phyloP scores from a whole-genome alignment of 2,329 filamentous ascomycete species.

The Cytospora chrysosperma region DNA sequence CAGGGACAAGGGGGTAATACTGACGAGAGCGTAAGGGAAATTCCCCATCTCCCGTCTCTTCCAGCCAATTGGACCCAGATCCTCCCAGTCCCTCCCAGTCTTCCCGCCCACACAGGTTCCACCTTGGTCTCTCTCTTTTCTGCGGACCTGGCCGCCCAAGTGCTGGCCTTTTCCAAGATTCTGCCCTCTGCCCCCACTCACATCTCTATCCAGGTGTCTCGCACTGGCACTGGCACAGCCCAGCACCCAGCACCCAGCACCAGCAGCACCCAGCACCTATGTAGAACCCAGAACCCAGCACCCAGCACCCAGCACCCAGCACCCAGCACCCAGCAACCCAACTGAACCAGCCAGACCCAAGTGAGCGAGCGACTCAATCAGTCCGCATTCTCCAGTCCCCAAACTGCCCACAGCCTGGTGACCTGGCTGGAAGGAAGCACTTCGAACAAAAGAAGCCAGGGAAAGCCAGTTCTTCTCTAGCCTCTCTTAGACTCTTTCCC shows the following conservation, averaged over 20 bases:
- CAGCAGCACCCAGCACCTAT: no score
- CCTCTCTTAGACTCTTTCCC: slow-evolving; percentile 16
- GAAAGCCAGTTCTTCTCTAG: slow-evolving; percentile 10
- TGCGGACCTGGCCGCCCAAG: neutral
- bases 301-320: neutral
- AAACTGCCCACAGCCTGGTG: neutral
- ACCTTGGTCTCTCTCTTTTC: neutral
- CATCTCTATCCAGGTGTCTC: neutral
- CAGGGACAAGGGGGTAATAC: slow-evolving; percentile 5
- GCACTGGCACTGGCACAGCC: neutral
- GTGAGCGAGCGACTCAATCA: neutral
- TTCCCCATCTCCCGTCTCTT: slow-evolving; percentile 12
- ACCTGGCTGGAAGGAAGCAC: neutral
- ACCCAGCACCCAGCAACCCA: neutral
- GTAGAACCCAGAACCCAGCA: no score
- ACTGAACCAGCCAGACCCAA: neutral
- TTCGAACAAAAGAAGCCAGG: slow-evolving; percentile 13
- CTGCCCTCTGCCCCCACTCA: neutral
- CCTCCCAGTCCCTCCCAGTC: neutral
- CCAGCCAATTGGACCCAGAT: slow-evolving; percentile 4
- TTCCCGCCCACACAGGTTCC: neutral
- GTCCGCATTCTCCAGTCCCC: neutral
- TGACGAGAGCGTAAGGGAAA: slow-evolving; percentile 11
- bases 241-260: neutral
- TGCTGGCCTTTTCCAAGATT: neutral